These are phyloP conservation scores for Leccinum olivaceopallidum DNA, from an alignment of 768 basidiomycete genomes.

Conservation along the genomic window DNA sequence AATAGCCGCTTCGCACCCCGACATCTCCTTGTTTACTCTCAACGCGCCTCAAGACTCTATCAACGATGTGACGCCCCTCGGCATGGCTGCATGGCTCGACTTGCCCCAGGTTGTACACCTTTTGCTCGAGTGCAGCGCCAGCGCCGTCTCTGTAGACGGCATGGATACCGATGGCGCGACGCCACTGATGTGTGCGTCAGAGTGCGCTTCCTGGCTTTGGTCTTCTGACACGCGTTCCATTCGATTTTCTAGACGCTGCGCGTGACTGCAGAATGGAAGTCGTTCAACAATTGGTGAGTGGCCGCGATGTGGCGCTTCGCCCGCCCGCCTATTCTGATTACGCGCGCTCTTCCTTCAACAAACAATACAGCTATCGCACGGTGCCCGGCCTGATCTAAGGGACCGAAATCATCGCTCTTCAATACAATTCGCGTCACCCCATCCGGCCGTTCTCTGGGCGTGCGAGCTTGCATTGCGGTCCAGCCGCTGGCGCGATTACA, in stretches of 20 bases:
- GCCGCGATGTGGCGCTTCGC: constrained; percentile 25
- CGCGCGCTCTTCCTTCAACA: neutral
- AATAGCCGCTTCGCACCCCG: constrained; percentile 52
- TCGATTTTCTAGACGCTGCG: constrained; percentile 59
- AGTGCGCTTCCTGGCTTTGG: constrained; percentile 3
- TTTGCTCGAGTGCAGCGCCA: constrained; percentile 62
- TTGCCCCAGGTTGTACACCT: constrained; percentile 57
- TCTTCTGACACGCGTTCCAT: neutral
- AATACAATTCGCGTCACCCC: constrained; percentile 63
- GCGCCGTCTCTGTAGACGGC: constrained; percentile 68
- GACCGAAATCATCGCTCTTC: constrained; percentile 74
- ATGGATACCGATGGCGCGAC: constrained; percentile 77
- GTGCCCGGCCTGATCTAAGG: constrained; percentile 71
- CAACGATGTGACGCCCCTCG: constrained; percentile 74
- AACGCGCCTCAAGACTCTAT: constrained; percentile 72
- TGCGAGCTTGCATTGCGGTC: constrained; percentile 67
- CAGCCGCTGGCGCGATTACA: constrained; percentile 58
- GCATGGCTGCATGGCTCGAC: constrained; percentile 79
- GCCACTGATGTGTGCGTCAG: constrained; percentile 76
- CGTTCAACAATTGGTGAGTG: constrained; percentile 68
- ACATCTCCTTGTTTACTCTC: constrained; percentile 65
- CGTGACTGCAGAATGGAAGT: constrained; percentile 71
- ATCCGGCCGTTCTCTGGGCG: constrained; percentile 65
- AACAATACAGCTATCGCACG: constrained; percentile 49
- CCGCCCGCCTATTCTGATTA: constrained; percentile 9